Conservation (phyloP, 106 monocot species). For the Dendrobium catenatum region DNA sequence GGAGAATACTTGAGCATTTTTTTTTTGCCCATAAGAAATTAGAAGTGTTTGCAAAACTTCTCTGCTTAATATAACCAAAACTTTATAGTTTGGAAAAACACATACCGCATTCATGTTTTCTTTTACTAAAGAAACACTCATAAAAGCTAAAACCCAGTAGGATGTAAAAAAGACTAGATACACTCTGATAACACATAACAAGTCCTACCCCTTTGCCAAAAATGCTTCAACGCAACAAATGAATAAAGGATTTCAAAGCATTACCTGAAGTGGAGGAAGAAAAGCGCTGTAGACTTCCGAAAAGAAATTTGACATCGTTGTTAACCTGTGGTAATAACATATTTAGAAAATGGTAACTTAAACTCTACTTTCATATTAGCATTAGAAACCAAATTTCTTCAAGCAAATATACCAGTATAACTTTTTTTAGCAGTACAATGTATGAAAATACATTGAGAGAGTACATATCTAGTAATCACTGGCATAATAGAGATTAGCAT, state of each 20-base stretch:
- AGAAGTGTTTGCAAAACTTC: neutral
- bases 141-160: neutral
- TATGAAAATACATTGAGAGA: neutral
- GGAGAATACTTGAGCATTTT: neutral
- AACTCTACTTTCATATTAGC: neutral
- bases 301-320: neutral
- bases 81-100: neutral
- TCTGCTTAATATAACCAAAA: neutral
- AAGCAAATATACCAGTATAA: neutral
- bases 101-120: neutral
- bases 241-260: neutral
- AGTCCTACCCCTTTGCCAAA: neutral
- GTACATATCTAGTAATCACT: neutral
- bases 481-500: neutral
- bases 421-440: neutral
- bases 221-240: neutral
- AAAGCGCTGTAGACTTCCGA: constrained; percentile 2
- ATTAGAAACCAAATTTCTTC: neutral
- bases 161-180: neutral
- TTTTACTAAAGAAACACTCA: neutral
- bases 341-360: neutral
- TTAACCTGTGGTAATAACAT: neutral
- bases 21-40: neutral
- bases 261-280: constrained; percentile 8
- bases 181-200: neutral